Percentiles rank a stretch among this genome's conserved stretches.
Evolutionary conservation across 2,329 filamentous ascomycete species (phyloP).

Genomic region (Scolecobasidium constrictum): DNA sequence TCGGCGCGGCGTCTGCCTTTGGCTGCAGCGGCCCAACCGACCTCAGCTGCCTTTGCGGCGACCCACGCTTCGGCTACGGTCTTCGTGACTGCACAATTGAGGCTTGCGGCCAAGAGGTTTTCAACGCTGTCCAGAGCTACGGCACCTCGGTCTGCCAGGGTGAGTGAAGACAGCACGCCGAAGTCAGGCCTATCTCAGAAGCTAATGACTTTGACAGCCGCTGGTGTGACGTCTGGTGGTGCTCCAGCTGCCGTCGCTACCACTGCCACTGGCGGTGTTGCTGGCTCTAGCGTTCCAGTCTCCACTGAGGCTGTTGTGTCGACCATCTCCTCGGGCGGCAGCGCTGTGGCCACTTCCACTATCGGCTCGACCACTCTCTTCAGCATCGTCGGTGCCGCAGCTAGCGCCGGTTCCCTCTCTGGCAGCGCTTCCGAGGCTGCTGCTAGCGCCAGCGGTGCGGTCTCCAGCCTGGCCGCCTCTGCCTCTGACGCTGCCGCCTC

Average conservation of each 20-base stretch:
- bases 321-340: conserved; percentile 16
- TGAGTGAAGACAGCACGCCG: conserved; percentile 15
- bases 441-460: background rate
- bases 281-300: conserved; percentile 7
- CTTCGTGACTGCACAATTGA: conserved; percentile 36
- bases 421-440: conserved; percentile 10
- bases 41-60: conserved; percentile 32
- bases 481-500: conserved; percentile 10
- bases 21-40: conserved; percentile 29
- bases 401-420: conserved; percentile 6
- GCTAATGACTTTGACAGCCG: conserved; percentile 11
- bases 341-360: conserved; percentile 15
- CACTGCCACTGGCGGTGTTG: background rate
- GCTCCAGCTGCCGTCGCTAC: conserved; percentile 5
- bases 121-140: conserved; percentile 21
- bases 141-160: conserved; percentile 22
- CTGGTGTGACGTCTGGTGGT: conserved; percentile 16
- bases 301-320: conserved; percentile 15
- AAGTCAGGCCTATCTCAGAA: background rate
- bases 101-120: conserved; percentile 23
- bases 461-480: background rate
- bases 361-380: conserved; percentile 17
- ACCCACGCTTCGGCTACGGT: conserved; percentile 33
- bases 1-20: conserved; percentile 25
- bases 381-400: conserved; percentile 8